A percentile compares a stretch with the other conserved stretches of the same genome.
Evolutionary conservation across 192 early-diverging fungal genomes (phyloP).

Genomic region (Rhizoclosmatium globosum): DNA sequence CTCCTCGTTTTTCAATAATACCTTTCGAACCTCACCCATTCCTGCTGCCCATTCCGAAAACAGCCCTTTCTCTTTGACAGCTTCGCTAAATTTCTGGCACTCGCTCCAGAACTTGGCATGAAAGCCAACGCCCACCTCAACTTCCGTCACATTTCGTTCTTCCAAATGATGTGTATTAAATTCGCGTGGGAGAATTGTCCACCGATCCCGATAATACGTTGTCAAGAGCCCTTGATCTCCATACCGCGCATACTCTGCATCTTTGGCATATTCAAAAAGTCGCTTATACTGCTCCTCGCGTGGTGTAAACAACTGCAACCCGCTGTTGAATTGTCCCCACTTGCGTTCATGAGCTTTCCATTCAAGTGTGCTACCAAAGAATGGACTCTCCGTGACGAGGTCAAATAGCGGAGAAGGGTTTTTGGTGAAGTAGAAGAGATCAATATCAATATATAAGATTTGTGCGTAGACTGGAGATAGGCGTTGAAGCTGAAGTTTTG

Average conservation of each 20-base stretch:
- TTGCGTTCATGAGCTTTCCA: neutral
- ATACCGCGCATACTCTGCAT: neutral
- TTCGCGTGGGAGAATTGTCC: neutral
- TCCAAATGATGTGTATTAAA: slow-evolving; percentile 24
- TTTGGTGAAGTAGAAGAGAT: slow-evolving; percentile 16
- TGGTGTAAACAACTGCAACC: slow-evolving; percentile 20
- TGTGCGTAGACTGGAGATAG: neutral
- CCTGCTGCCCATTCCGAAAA: neutral
- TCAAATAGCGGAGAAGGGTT: neutral
- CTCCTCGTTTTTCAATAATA: neutral
- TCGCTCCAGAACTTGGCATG: slow-evolving; percentile 16
- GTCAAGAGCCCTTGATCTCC: neutral
- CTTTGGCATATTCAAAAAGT: slow-evolving; percentile 24
- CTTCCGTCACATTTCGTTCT: neutral
- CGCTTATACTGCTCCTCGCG: neutral
- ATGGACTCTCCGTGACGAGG: neutral
- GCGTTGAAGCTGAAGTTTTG: slow-evolving; percentile 15
- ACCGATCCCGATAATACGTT: neutral
- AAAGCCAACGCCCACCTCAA: slow-evolving; percentile 1
- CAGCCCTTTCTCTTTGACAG: neutral
- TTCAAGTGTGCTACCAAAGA: slow-evolving; percentile 14
- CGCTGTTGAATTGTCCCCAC: slow-evolving; percentile 20
- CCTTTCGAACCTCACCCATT: neutral
- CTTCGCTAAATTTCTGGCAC: neutral
- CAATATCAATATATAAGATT: slow-evolving; percentile 9